Evolutionary conservation across 2,329 filamentous ascomycete species (phyloP).

Genomic region (Knufia petricola): DNA sequence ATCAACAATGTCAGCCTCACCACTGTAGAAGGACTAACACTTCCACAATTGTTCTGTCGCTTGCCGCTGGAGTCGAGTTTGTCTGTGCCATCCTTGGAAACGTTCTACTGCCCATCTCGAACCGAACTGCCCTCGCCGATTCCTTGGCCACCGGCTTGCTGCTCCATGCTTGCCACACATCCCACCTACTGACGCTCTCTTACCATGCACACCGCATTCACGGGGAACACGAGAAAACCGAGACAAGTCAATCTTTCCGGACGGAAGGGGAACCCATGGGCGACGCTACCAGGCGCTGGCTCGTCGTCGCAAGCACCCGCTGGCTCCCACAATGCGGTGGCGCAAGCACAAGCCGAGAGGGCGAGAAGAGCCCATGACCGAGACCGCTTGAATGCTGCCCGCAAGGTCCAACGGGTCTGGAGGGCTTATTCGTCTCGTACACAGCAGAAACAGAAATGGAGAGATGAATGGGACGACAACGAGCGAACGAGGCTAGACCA

Average conservation of each 20-base stretch:
- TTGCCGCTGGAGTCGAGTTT: too few relatives aligned
- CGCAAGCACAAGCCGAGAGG: conserved; percentile 78
- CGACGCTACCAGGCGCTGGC: conserved; percentile 44
- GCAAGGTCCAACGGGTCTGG: conserved; percentile 70
- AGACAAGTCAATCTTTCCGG: conserved; percentile 93
- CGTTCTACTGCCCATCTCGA: background rate
- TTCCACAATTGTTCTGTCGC: too few relatives aligned
- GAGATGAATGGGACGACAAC: conserved; percentile 53
- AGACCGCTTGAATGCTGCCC: conserved; percentile 63
- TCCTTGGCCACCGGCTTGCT: background rate
- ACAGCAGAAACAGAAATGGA: conserved; percentile 47
- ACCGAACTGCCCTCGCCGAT: background rate
- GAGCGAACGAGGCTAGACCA: conserved; percentile 32
- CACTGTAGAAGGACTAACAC: too few relatives aligned
- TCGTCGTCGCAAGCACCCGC: conserved; percentile 7
- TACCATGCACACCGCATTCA: conserved; percentile 84
- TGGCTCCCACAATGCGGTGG: conserved; percentile 51
- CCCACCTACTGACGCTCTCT: background rate
- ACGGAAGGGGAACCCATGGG: conserved; percentile 68
- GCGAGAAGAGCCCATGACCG: conserved; percentile 70
- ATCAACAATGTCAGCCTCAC: too few relatives aligned
- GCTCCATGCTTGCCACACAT: background rate
- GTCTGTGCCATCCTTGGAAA: too few relatives aligned
- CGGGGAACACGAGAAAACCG: conserved; percentile 71
- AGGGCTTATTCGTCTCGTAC: conserved; percentile 61